Evolutionary conservation across 129 eudicot genomes (phyloP).

Genomic region (Erigeron canadensis): DNA sequence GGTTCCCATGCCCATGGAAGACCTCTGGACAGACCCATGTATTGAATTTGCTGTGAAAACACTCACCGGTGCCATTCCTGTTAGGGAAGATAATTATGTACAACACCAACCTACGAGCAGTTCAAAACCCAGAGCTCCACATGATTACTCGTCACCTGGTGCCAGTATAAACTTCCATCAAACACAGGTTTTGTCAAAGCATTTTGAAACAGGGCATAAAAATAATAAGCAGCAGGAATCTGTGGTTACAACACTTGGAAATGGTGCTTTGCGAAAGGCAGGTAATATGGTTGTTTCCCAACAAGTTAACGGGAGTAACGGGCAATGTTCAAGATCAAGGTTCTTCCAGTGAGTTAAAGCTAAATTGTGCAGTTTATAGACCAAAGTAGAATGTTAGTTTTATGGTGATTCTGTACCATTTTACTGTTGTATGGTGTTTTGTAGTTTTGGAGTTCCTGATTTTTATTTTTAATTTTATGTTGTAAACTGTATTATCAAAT

Average conservation of each 20-base stretch:
- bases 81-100: constrained; percentile 38
- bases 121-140: constrained; percentile 10
- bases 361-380: constrained; percentile 38
- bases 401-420: constrained; percentile 2
- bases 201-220: constrained; percentile 19
- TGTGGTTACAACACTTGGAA: constrained; percentile 14
- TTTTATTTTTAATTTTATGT: neutral
- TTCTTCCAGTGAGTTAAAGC: constrained; percentile 27
- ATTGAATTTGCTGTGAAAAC: constrained; percentile 74
- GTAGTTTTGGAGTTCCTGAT: neutral
- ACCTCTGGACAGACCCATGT: constrained; percentile 68
- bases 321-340: constrained; percentile 37
- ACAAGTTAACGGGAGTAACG: constrained; percentile 27
- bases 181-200: constrained; percentile 30
- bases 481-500: constrained; percentile 29
- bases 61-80: constrained; percentile 66
- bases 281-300: constrained; percentile 1
- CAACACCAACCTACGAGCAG: constrained; percentile 38
- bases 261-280: constrained; percentile 25
- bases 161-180: constrained; percentile 30
- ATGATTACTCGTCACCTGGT: constrained; percentile 28
- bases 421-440: constrained; percentile 3
- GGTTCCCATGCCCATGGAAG: constrained; percentile 39
- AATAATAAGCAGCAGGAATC: constrained; percentile 29
- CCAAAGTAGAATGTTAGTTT: constrained; percentile 27